phyloP scores from a whole-genome alignment of 768 basidiomycete species.

The Hypholoma fasciculare region DNA sequence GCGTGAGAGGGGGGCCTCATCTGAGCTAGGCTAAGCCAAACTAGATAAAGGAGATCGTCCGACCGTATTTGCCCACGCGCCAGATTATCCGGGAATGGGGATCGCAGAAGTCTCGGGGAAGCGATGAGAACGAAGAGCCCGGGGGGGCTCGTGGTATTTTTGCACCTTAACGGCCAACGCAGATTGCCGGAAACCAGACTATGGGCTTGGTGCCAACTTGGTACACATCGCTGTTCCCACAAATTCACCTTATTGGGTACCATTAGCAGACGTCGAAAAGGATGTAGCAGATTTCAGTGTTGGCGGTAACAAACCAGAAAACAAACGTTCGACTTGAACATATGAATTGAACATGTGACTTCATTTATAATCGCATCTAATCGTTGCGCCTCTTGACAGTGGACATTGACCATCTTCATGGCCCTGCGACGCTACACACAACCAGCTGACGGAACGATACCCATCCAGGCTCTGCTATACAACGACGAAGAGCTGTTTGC shows the following conservation, averaged over 20 bases:
- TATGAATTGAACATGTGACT: neutral
- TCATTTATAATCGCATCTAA: neutral
- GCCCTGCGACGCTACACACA: slow-evolving; percentile 55
- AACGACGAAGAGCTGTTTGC: slow-evolving; percentile 76
- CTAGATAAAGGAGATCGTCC: slow-evolving; percentile 25
- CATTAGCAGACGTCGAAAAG: neutral
- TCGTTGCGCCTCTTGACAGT: slow-evolving; percentile 2
- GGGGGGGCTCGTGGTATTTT: slow-evolving; percentile 22
- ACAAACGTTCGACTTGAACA: neutral
- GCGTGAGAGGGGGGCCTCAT: slow-evolving; percentile 27
- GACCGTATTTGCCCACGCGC: slow-evolving; percentile 26
- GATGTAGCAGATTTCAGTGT: neutral
- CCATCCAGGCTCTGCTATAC: slow-evolving; percentile 74
- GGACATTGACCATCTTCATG: slow-evolving; percentile 27
- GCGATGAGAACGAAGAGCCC: slow-evolving; percentile 21
- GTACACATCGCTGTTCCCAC: slow-evolving; percentile 6
- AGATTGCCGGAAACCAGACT: slow-evolving; percentile 22
- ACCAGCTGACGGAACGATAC: slow-evolving; percentile 74
- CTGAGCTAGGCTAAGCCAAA: slow-evolving; percentile 17
- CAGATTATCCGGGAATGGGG: slow-evolving; percentile 26
- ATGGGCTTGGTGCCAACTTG: slow-evolving; percentile 1
- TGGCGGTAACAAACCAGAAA: neutral
- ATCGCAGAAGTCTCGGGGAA: slow-evolving; percentile 33
- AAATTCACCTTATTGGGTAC: neutral
- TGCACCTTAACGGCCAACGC: slow-evolving; percentile 17